Base-by-base conservation (phyloP, 2,329 filamentous ascomycete genomes). In the Pseudocercospora musae region DNA sequence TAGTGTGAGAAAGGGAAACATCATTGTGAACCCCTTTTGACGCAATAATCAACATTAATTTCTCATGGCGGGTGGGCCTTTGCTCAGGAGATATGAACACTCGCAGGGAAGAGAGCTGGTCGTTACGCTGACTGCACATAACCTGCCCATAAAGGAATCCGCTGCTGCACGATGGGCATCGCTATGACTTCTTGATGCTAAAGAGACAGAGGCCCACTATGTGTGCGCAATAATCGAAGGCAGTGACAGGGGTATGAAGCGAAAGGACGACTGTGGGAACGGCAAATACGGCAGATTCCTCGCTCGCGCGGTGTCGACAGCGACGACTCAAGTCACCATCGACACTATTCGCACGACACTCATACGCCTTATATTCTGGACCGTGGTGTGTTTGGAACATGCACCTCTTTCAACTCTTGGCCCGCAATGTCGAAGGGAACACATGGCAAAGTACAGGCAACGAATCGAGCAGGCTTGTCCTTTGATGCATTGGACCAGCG, bases 401-500 rank as follows among this genome's bases (percentile, higher is more conserved):
- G 50, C n/a, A 56, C 46, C 50, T 67, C 63, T 56, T 60, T 48
- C 60, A 69, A 23, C 33, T 52, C n/a, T 60, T 68, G 49, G 2
- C 67, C 65, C 2, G 60, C 64, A 31, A 69, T 63, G 20, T 66
- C 63, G 42, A 68, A 70, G 2, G 67, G 65, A 20, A 64, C 52
- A 46, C 67, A 70, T 23, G 66, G 65, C 8, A 69, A 48, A 11
- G 57, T 65, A 37, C 52, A 61, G 1, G 66, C 66, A 23, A 70
- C 59, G 56, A 68, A 63, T 21, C 66, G 53, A 8, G 68, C 66
- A 2, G 66, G 68, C 56, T 66, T 63, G 42, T 65, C 63, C 37
- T 59, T 60, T 3, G 66, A 66, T 3, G 68, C 44, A 52, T 69
- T 70, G 10, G 29, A 60, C 66, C 66, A 70, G 4, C 65, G 63